Evolutionary conservation across 2,329 filamentous ascomycete species (phyloP).

Genomic region (Penicillium rolfsii): DNA sequence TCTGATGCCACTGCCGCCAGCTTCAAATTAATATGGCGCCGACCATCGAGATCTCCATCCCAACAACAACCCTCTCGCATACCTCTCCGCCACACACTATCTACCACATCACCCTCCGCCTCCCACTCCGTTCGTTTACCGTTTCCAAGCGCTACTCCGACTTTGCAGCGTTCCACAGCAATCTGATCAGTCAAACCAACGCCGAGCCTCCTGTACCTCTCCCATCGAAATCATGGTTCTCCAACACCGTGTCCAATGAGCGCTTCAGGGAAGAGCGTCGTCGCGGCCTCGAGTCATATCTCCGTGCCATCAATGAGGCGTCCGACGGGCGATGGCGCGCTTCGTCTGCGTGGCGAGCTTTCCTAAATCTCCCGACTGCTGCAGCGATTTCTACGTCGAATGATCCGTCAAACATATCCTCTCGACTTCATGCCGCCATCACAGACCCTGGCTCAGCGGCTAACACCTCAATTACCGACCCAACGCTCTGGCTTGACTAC

Average conservation of each 20-base stretch:
- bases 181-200: conserved; percentile 56
- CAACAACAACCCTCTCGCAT: conserved; percentile 54
- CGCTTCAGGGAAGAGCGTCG: conserved; percentile 61
- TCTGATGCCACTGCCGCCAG: conserved; percentile 1
- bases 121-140: conserved; percentile 62
- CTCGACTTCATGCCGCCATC: conserved; percentile 48
- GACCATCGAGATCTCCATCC: conserved; percentile 50
- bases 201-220: conserved; percentile 57
- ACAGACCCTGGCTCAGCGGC: conserved; percentile 42
- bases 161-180: conserved; percentile 59
- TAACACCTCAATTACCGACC: conserved; percentile 50
- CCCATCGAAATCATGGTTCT: conserved; percentile 64
- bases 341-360: conserved; percentile 59
- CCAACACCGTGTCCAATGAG: conserved; percentile 59
- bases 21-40: conserved; percentile 43
- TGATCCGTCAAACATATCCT: conserved; percentile 36
- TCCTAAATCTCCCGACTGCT: conserved; percentile 58
- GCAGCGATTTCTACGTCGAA: conserved; percentile 40
- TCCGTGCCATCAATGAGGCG: conserved; percentile 60
- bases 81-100: conserved; percentile 60
- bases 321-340: conserved; percentile 62
- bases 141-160: conserved; percentile 68
- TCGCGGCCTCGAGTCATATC: conserved; percentile 60
- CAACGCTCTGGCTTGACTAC: conserved; percentile 65
- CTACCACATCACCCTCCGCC: conserved; percentile 64